Percentiles rank a stretch among this genome's conserved stretches.
phyloP scores from a whole-genome alignment of 2,329 filamentous ascomycete genomes.

The Neurospora crassa region DNA sequence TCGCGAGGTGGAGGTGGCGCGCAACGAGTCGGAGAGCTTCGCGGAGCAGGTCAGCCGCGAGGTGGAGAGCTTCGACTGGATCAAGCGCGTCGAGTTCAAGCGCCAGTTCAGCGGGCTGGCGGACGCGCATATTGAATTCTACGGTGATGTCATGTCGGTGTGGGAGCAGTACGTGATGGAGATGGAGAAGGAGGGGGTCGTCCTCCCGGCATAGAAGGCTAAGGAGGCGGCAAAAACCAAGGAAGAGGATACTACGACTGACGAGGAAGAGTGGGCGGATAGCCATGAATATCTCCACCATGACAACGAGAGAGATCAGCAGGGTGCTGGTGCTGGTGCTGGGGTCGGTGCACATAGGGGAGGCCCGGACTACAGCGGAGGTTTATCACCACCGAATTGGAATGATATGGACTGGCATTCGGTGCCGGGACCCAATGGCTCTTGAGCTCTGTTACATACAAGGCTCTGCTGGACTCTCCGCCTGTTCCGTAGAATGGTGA shows the following conservation, averaged over 20 bases:
- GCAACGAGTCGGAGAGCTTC: constrained; percentile 81
- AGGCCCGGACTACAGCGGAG: neutral
- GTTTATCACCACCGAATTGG: neutral
- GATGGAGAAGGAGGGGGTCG: constrained; percentile 60
- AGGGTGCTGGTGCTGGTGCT: neutral
- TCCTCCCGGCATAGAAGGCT: constrained; percentile 18
- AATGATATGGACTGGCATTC: neutral
- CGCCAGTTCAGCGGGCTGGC: constrained; percentile 75
- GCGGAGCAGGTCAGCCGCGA: constrained; percentile 94
- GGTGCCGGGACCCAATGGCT: neutral
- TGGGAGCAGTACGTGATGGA: constrained; percentile 89
- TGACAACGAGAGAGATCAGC: neutral
- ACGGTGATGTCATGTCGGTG: constrained; percentile 64
- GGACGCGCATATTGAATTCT: constrained; percentile 80
- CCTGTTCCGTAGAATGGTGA: neutral
- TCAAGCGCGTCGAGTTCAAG: constrained; percentile 90
- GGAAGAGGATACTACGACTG: neutral
- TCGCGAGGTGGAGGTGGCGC: constrained; percentile 77
- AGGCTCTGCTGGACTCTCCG: neutral
- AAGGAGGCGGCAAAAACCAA: constrained; percentile 1
- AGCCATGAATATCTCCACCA: neutral
- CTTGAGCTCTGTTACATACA: neutral
- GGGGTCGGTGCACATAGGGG: too few species aligned
- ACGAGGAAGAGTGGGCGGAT: neutral
- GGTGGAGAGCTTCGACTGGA: constrained; percentile 87